Evolutionary conservation across 2,329 filamentous ascomycete genomes (phyloP), one percentile per base, ranked within the genome.

Genomic region (Phaeomoniella chlamydospora): DNA sequence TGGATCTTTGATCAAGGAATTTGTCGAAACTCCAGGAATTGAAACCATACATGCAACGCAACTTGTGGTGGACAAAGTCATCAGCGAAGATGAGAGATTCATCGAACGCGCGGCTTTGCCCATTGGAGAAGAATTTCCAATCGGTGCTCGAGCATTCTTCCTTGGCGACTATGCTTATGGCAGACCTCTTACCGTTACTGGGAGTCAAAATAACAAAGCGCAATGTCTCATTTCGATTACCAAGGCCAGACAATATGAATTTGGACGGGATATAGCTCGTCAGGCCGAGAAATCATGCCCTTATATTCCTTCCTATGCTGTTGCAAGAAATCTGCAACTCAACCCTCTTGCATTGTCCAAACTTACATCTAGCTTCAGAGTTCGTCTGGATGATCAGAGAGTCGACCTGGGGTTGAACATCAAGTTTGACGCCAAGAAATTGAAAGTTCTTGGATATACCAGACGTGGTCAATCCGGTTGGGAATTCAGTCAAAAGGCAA

Each of bases 371-470:
- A 87, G 88, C 0, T 96, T 93, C 56, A 81, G 79, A 37, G 82
- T 98, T 39, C 74, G 75, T 13, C 75, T 88, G 3, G 84, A 84
- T 39, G 85, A 82, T 16, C 66, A 86, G 39, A 81, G 83, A 48
- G 70, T 94, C 42, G 98, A 98, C 49, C 65, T 98, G 15, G 90
- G 90, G 0, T 67, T 98, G 41, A 98, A 98, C 51, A 69, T 98
- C 45, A 98, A 98, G 56, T 98, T 98, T 41, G 90, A 98, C 54
- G 84, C 76, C 2, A 88, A 84, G 61, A 94, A 94, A 59, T 71
- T 87, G 47, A 98, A 98, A 62, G 90, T 98, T 4, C 63, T 98
- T 18, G 90, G 90, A 1, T 98, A 94, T 57, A 94, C 88, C 15
- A 80, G 86, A 48, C 90, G 90, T 52, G 78, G 77, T 3, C 67